Evolutionary conservation across 441 rosid genomes (phyloP).

Genomic region (Hura crepitans): DNA sequence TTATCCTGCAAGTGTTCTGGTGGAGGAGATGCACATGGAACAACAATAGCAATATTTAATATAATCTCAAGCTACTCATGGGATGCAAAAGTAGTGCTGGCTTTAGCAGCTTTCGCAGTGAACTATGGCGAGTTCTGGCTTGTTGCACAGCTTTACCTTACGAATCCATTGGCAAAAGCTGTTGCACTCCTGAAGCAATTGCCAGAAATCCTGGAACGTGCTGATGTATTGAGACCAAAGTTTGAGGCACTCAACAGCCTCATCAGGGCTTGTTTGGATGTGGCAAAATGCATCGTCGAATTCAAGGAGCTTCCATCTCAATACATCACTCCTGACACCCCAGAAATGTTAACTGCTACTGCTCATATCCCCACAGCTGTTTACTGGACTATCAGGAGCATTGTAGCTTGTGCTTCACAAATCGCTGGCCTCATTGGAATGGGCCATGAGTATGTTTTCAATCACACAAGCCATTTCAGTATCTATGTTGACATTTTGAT

Average conservation of each 20-base stretch:
- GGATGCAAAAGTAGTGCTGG: slow-evolving; percentile 67
- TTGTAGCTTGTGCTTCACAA: slow-evolving; percentile 65
- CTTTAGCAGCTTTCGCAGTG: slow-evolving; percentile 69
- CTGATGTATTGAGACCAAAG: slow-evolving; percentile 42
- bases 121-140: slow-evolving; percentile 80
- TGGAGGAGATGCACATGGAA: slow-evolving; percentile 52
- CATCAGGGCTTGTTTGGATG: slow-evolving; percentile 49
- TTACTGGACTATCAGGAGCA: slow-evolving; percentile 74
- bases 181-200: slow-evolving; percentile 70
- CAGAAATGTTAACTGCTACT: slow-evolving; percentile 42
- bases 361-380: slow-evolving; percentile 62
- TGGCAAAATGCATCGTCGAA: slow-evolving; percentile 51
- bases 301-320: slow-evolving; percentile 57
- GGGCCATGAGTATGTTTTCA: slow-evolving; percentile 54
- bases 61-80: slow-evolving; percentile 55
- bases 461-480: neutral
- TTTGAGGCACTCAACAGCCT: slow-evolving; percentile 53
- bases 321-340: slow-evolving; percentile 44
- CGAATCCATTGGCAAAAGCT: slow-evolving; percentile 66
- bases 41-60: slow-evolving; percentile 48
- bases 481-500: neutral
- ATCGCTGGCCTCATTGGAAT: slow-evolving; percentile 52
- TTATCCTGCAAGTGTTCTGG: slow-evolving; percentile 56
- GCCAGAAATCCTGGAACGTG: slow-evolving; percentile 45
- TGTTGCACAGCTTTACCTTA: slow-evolving; percentile 50